Percentiles rank a stretch among this genome's conserved stretches.
phyloP scores from a whole-genome alignment of 305 asterid species.

The Solanum aculeatissimum region DNA sequence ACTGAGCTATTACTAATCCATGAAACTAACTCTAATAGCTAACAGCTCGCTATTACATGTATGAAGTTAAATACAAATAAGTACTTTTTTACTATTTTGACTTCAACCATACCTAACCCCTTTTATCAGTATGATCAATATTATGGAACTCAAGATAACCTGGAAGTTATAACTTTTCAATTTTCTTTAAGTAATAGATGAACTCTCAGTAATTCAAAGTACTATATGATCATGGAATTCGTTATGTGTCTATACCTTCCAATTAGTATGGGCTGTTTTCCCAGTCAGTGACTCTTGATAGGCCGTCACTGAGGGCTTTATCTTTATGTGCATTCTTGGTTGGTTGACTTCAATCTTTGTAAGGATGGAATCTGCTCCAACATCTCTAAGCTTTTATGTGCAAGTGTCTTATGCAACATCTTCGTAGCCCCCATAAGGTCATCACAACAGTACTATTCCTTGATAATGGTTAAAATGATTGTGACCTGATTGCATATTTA shows the following conservation, averaged over 20 bases:
- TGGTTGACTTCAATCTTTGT: neutral
- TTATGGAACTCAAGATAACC: neutral
- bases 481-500: neutral
- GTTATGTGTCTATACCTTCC: neutral
- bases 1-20: neutral
- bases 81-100: neutral
- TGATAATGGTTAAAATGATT: neutral
- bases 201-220: neutral
- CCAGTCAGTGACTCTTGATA: neutral
- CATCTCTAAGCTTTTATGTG: neutral
- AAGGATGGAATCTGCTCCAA: neutral
- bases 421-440: neutral
- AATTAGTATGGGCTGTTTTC: neutral
- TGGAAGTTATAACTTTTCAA: neutral
- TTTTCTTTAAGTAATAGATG: neutral
- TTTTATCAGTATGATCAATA: neutral
- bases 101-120: neutral
- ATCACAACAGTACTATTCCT: neutral
- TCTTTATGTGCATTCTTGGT: neutral
- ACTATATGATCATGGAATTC: neutral
- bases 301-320: neutral
- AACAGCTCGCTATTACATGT: neutral
- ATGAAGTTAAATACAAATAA: neutral
- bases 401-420: neutral
- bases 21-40: neutral